These are phyloP conservation scores for Rhodotorula sp. DNA, from an alignment of 1,284 basidiomycete species.

Conservation along the genomic window DNA sequence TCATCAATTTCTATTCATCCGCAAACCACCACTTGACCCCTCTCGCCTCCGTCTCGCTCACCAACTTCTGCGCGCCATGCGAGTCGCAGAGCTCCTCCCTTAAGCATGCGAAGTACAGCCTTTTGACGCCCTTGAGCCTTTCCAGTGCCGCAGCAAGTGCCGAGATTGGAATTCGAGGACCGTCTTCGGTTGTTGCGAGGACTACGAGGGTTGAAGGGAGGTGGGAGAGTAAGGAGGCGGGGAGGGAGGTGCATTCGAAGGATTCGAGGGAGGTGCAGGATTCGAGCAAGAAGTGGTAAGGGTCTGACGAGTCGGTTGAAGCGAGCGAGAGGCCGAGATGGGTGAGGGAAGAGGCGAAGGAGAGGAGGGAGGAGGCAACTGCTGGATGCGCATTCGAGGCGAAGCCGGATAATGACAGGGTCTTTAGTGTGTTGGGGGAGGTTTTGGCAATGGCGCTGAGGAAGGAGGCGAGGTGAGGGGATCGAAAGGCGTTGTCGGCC, in stretches of 20 bases:
- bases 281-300: conserved; percentile 6
- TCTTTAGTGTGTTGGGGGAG: not conserved
- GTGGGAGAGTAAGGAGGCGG: conserved; percentile 5
- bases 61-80: not conserved
- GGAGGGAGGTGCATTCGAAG: conserved; percentile 26
- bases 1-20: conserved; percentile 6
- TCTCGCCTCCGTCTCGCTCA: not conserved
- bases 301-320: not conserved
- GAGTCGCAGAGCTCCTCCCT: not conserved
- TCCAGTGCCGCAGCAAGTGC: not conserved
- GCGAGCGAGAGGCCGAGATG: conserved; percentile 17
- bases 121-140: not conserved
- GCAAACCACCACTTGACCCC: conserved; percentile 12
- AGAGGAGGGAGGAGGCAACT: conserved; percentile 11
- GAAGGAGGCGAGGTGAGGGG: conserved; percentile 9
- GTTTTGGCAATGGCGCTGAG: not conserved
- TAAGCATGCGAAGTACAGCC: conserved; percentile 14
- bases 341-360: conserved; percentile 3
- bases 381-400: not conserved
- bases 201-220: conserved; percentile 5
- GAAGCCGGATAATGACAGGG: conserved; percentile 11
- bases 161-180: not conserved
- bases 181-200: conserved; percentile 20
- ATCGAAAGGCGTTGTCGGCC: conserved; percentile 7
- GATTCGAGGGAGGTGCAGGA: conserved; percentile 3